Evolutionary conservation across 108 stramenopile species (phyloP), one percentile per base, ranked within the genome.

Genomic region (Nitzschia sp.): DNA sequence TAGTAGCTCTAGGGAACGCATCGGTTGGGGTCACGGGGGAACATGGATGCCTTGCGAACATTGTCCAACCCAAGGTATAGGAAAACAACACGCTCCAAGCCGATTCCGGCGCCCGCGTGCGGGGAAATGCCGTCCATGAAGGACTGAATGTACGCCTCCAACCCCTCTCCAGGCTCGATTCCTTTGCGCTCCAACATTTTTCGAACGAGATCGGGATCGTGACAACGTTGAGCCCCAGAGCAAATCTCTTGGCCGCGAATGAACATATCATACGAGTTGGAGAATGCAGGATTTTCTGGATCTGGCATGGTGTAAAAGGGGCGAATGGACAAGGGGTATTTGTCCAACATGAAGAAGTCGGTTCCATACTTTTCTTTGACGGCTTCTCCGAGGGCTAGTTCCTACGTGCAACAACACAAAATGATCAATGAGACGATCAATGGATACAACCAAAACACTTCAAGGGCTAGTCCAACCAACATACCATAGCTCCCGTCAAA

Each of bases 291-390:
- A 70, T 98, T 87, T 22, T 90, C 84, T 3, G 95, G 95, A 71
- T 90, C 86, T 8, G 96, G 96, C 97, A 98, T 98, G 41, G 97
- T 98, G 78, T 98, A 98, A 69, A 98, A 98, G 26, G 97, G 97
- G 20, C 97, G 79, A 64, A 97, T 87, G 6, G 68, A 67, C 39
- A 91, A 72, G 8, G 97, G 97, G 57, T 96, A 98, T 61, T 96
- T 91, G 74, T 98, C 97, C 15, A 98, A 78, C 80, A 97, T 96
- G 82, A 97, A 98, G 55, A 98, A 98, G 68, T 98, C 97, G 0
- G 96, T 89, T 8, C 94, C 93, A 68, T 93, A 94, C 57, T 95
- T 95, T 69, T 95, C 87, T 65, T 96, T 97, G 39, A 97, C 94
- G 8, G 81, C 80, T 14, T 72, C 80, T 9, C 98, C 98, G 8